These are phyloP conservation scores for Herpotrichia juniperi DNA, from an alignment of 2,329 filamentous ascomycete species.

Conservation along the genomic window DNA sequence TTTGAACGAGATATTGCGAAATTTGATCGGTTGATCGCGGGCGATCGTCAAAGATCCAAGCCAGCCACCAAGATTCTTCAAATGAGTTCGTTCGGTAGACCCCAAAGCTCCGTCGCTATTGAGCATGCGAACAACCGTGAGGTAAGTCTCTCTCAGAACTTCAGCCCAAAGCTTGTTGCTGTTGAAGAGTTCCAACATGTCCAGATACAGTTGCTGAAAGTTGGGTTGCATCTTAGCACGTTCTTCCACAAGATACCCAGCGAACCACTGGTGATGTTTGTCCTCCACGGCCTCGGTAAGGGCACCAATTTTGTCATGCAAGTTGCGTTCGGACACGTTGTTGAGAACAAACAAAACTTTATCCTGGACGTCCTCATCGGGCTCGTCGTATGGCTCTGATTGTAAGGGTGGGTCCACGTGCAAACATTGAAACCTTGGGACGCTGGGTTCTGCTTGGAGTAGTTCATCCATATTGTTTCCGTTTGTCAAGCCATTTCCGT, in stretches of 20 bases:
- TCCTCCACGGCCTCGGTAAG: conserved; percentile 78
- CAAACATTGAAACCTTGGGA: conserved; percentile 78
- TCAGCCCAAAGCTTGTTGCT: conserved; percentile 82
- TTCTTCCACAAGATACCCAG: conserved; percentile 90
- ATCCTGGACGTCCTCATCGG: conserved; percentile 83
- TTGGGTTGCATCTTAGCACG: conserved; percentile 97
- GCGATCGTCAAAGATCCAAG: conserved; percentile 91
- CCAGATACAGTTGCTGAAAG: conserved; percentile 90
- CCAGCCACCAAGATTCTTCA: conserved; percentile 95
- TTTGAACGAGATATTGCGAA: conserved; percentile 96
- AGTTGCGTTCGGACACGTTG: conserved; percentile 90
- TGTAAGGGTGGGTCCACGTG: conserved; percentile 73
- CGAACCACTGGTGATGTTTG: conserved; percentile 94
- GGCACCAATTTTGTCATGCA: conserved; percentile 83
- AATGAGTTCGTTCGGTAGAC: conserved; percentile 82
- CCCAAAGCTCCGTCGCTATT: conserved; percentile 89
- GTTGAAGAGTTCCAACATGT: conserved; percentile 82
- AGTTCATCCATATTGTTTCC: conserved; percentile 70
- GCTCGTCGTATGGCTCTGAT: conserved; percentile 76
- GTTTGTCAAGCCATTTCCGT: conserved; percentile 66
- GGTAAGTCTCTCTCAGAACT: conserved; percentile 90
- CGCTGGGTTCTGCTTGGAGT: conserved; percentile 62
- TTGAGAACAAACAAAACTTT: conserved; percentile 96
- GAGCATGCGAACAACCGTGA: conserved; percentile 82
- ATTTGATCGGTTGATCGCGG: conserved; percentile 92